Conservation (phyloP, 345 rosid species). For the Syzygium aromaticum region DNA sequence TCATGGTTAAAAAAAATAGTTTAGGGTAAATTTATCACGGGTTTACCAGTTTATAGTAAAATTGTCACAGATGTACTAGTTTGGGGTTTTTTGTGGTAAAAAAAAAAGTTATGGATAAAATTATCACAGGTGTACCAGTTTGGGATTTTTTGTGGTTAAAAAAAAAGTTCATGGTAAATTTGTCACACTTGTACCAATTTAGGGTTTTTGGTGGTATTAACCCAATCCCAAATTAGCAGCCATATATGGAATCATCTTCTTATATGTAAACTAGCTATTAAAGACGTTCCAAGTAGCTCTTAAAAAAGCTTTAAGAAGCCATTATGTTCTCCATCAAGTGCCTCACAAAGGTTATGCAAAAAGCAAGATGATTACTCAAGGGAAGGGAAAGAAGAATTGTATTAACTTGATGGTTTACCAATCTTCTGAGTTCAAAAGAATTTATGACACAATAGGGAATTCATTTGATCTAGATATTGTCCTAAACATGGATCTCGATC, state of each 20-base stretch:
- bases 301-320: neutral
- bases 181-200: no score
- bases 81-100: no score
- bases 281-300: neutral
- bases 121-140: no score
- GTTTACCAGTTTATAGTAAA: no score
- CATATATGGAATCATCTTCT: neutral
- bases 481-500: neutral
- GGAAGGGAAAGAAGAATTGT: neutral
- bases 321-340: neutral
- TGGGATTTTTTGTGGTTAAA: no score
- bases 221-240: neutral
- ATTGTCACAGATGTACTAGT: no score
- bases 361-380: neutral
- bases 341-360: neutral
- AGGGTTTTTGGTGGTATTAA: no score
- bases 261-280: neutral
- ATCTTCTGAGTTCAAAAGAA: neutral
- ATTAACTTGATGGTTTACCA: neutral
- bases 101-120: no score
- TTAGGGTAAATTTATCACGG: no score
- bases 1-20: no score
- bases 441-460: neutral
- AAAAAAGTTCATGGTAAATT: no score
- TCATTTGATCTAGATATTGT: neutral